A percentile compares a stretch with the other conserved stretches of the same genome.
Conservation (phyloP, 2,329 filamentous ascomycete species). For the Phyllosticta ampelicida region DNA sequence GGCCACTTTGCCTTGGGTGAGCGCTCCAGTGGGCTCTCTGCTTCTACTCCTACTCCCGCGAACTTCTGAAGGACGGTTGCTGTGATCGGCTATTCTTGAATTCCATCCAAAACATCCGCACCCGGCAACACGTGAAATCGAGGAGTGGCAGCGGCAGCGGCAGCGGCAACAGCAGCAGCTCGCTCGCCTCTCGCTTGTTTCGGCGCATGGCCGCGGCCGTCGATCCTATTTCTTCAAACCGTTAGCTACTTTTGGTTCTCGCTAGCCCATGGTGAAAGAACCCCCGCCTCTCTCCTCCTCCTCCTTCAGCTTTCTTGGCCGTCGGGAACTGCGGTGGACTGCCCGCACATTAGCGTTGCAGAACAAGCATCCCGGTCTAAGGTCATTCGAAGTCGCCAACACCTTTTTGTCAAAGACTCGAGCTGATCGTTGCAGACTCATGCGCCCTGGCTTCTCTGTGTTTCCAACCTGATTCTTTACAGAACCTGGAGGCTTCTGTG, state of each 20-base stretch:
- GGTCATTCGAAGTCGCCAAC: not conserved
- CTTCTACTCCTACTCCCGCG: no score
- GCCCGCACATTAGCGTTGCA: not conserved
- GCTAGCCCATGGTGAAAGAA: not conserved
- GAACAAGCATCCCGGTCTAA: not conserved
- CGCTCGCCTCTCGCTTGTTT: not conserved
- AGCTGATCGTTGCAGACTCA: not conserved
- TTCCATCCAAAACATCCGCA: not conserved
- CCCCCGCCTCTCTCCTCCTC: not conserved
- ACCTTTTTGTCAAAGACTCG: not conserved
- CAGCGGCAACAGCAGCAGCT: no score
- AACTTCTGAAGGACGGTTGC: not conserved
- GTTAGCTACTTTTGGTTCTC: slow-evolving; percentile 2
- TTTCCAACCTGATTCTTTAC: not conserved
- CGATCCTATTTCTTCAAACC: slow-evolving; percentile 9
- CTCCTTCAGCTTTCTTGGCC: not conserved
- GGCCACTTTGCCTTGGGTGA: not conserved
- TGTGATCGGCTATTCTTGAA: not conserved
- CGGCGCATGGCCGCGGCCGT: slow-evolving; percentile 1
- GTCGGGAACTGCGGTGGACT: not conserved
- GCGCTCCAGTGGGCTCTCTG: not conserved
- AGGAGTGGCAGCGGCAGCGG: not conserved
- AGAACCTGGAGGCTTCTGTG: not conserved
- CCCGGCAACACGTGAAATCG: not conserved
- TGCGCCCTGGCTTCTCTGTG: not conserved